Base-by-base conservation (phyloP, 306 rosid genomes). In the Clitoria ternatea region DNA sequence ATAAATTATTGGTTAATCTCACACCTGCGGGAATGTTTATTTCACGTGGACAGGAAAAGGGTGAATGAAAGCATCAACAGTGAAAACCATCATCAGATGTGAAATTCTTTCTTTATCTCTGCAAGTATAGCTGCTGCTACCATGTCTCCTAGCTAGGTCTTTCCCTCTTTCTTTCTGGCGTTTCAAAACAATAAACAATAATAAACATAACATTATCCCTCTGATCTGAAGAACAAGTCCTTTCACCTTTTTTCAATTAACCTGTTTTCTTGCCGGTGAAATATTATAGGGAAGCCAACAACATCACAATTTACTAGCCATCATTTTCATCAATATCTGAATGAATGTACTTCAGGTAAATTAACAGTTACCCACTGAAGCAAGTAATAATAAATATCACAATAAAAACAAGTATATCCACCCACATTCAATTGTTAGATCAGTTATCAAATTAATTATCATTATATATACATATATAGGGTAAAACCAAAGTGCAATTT, bases 1-100 rank as follows among this genome's bases (percentile, higher is more conserved):
- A 61, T 55, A 15, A 49, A 5, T 13, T 9, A 49, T 5, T 53
- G 54, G 42, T 33, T 57, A 52, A 45, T 8, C 66, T 50, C 26
- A 14, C 40, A 62, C 19, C 60, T 33, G 69, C 18, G 36, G 23
- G 66, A 75, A 75, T 82, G 69, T 80, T 80, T 77, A 61, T 72
- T 74, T 85, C 83, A 85, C 71, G 72, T 82, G 84, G 85, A 70
- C 65, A 68, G 74, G 73, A 78, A 66, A 70, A n/a, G n/a, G 70
- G 49, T 70, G 70, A 65, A 32, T 33, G 66, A 60, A 64, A 32
- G 78, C 61, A 77, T 64, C 59, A 37, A 71, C 65, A 59, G 76
- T 83, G 54, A 36, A 60, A 62, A 54, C 78, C 69, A n/a, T n/a
- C 48, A 82, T 70, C 73, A 61, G 55, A 75, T 35, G 64, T 82